Base-by-base conservation (phyloP, 306 rosid species). In the Coriaria nepalensis region DNA sequence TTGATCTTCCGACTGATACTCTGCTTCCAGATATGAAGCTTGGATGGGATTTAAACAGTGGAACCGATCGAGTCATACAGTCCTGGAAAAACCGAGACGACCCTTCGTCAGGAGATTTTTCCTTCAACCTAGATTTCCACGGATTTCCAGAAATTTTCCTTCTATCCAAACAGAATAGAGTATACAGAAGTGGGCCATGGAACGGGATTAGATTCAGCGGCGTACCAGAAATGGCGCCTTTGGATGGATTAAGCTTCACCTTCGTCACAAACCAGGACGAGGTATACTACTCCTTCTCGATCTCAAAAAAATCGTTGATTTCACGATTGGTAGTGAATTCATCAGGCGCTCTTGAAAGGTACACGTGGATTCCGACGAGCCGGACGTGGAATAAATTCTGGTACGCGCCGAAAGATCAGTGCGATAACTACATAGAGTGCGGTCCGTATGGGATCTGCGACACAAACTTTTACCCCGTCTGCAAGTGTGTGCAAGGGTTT, bases 101-200 rank as follows among this genome's bases (percentile, higher is more conserved):
- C 38, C 95, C 95, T 9, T 62, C 82, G 8, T 60, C 65, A 0
- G 95, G 95, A 10, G 67, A 69, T 35, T 67, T 4, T 33, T 40
- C 77, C 2, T 73, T 76, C 65, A 67, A 62, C 43, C 13, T 86
- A 2, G 73, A 76, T 15, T 56, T 11, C 55, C 73, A 10, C 4
- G 95, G 83, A 8, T 48, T 81, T 53, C 81, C 93, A 34, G 88
- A 81, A 37, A 4, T 74, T 56, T 86, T 62, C 63, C 52, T 81
- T 15, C 0, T 52, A 29, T 5, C 50, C 3, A 57, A 61, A 10
- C 32, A 55, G 6, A 6, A 0, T 0, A 40, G 1, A 12, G 4
- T 0, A 0, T 76, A 71, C 32, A 61, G 93, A 44, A 81, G 88
- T 43, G 96, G 96, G 6, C 83, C 88, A 4, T 86, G 96, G 96